A percentile compares a stretch with the other conserved stretches of the same genome.
Conservation (phyloP, 495 filamentous ascomycete species). For the Penicillium cosmopolitanum region DNA sequence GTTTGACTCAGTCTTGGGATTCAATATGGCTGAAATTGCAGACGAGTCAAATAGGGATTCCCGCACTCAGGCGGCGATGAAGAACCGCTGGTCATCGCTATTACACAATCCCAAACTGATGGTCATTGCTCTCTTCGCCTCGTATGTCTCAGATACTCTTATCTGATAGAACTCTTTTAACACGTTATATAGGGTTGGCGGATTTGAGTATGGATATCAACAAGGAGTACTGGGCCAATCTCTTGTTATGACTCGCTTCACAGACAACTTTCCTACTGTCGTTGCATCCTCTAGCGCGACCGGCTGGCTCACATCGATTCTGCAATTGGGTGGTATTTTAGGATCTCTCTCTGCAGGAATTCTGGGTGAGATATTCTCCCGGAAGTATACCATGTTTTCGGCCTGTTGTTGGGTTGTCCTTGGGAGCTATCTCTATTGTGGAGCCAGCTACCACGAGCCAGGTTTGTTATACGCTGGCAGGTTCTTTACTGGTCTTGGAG, state of each 20-base stretch:
- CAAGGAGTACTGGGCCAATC: slow-evolving; percentile 49
- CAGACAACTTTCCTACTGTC: slow-evolving; percentile 44
- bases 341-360: slow-evolving; percentile 63
- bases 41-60: slow-evolving; percentile 2
- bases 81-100: slow-evolving; percentile 6
- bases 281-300: slow-evolving; percentile 42
- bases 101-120: not conserved
- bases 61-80: not conserved
- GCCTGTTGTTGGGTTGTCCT: slow-evolving; percentile 71
- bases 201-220: slow-evolving; percentile 53
- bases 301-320: slow-evolving; percentile 54
- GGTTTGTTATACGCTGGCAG: slow-evolving; percentile 67
- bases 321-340: slow-evolving; percentile 72
- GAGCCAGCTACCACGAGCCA: slow-evolving; percentile 58
- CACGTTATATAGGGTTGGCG: slow-evolving; percentile 35
- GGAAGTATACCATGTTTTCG: slow-evolving; percentile 72
- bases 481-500: slow-evolving; percentile 68
- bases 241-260: slow-evolving; percentile 47
- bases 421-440: slow-evolving; percentile 56
- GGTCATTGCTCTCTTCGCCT: not conserved
- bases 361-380: slow-evolving; percentile 64
- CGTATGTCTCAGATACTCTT: not conserved
- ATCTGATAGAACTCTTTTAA: not conserved
- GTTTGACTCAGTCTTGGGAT: not conserved
- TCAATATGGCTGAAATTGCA: not conserved